A percentile compares a stretch with the other conserved stretches of the same genome.
phyloP scores from a whole-genome alignment of 768 basidiomycete genomes.

The Naematelia aurantialba region DNA sequence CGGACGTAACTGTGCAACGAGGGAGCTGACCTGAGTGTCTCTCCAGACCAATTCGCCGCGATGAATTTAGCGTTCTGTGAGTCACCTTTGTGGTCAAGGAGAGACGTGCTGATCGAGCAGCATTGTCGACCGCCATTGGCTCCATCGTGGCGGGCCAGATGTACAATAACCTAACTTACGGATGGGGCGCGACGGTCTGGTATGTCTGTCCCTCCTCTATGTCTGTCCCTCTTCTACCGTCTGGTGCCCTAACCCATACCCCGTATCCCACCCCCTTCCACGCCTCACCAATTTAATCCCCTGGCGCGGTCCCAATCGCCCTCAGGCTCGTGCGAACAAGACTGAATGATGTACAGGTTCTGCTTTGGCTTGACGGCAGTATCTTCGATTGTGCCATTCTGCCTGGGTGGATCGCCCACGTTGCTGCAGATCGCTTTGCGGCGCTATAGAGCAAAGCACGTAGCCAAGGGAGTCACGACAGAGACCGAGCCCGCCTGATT shows the following conservation, averaged over 20 bases:
- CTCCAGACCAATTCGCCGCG: conserved; percentile 36
- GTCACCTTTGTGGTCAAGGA: neutral
- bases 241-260: too few species aligned
- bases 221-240: neutral
- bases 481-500: too few species aligned
- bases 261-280: too few species aligned
- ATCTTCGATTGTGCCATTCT: neutral
- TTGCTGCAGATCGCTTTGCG: neutral
- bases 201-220: conserved; percentile 3
- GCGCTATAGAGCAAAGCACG: neutral
- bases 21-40: neutral
- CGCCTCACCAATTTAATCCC: too few species aligned
- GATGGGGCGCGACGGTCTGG: conserved; percentile 35
- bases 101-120: conserved; percentile 9
- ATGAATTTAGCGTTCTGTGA: conserved; percentile 36
- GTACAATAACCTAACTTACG: conserved; percentile 28
- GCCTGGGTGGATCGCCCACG: neutral
- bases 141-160: conserved; percentile 36
- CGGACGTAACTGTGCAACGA: too few species aligned
- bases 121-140: conserved; percentile 22
- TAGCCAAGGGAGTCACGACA: too few species aligned
- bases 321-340: too few species aligned
- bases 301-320: too few species aligned
- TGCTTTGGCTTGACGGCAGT: conserved; percentile 3
- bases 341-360: conserved; percentile 1